Percentiles rank a stretch among this genome's conserved stretches.
phyloP scores from a whole-genome alignment of 2,329 filamentous ascomycete genomes.

The Alternaria sp. region DNA sequence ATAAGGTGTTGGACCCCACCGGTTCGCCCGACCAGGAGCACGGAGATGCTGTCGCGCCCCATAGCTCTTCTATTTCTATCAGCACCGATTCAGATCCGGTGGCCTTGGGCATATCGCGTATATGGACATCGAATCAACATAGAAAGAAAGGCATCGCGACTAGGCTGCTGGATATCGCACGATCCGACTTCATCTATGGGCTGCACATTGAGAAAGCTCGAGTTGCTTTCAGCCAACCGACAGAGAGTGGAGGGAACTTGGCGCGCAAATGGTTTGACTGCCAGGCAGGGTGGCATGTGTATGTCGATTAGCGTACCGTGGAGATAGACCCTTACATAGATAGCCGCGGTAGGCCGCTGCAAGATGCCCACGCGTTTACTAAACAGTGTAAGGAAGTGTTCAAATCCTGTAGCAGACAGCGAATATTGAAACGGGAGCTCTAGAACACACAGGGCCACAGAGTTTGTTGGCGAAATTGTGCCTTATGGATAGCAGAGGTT shows the following conservation, averaged over 20 bases:
- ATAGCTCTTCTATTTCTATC: slow-evolving; percentile 51
- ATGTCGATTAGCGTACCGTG: slow-evolving; percentile 58
- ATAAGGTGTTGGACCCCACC: slow-evolving; percentile 52
- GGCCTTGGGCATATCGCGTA: slow-evolving; percentile 67
- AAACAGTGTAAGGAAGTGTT: background rate
- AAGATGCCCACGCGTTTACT: background rate
- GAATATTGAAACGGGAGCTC: background rate
- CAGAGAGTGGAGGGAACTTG: slow-evolving; percentile 63
- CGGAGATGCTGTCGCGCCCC: slow-evolving; percentile 17
- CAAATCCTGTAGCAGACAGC: background rate
- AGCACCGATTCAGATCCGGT: slow-evolving; percentile 53
- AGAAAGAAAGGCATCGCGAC: slow-evolving; percentile 64
- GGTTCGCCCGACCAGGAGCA: slow-evolving; percentile 23
- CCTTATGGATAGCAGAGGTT: background rate
- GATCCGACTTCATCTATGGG: slow-evolving; percentile 62
- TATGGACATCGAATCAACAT: slow-evolving; percentile 67
- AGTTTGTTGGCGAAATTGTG: background rate
- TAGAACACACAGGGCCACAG: background rate
- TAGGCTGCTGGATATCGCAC: slow-evolving; percentile 62
- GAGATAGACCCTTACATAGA: background rate
- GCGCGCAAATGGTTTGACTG: slow-evolving; percentile 64
- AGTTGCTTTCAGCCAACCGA: slow-evolving; percentile 71
- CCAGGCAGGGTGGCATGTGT: slow-evolving; percentile 65
- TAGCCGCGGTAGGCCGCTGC: background rate
- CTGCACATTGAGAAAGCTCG: slow-evolving; percentile 61